These are phyloP conservation scores for Cichorium intybus DNA, from an alignment of 140 eudicot species.

Conservation along the genomic window DNA sequence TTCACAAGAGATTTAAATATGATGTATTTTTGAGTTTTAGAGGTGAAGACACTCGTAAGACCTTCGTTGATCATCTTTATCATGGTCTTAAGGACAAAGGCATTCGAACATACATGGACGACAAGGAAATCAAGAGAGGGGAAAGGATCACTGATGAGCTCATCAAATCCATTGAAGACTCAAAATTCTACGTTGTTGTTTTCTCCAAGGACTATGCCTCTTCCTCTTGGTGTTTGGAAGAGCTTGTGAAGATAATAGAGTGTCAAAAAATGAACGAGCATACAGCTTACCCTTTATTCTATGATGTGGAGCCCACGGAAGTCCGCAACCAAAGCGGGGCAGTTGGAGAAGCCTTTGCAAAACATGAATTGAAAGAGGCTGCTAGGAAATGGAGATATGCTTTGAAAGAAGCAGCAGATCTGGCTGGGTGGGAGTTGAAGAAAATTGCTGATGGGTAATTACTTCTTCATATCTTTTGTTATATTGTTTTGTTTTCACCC, in stretches of 20 bases:
- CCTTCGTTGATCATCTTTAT: slow-evolving; percentile 13
- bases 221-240: too few species aligned
- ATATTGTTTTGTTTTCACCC: too few species aligned
- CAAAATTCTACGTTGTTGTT: slow-evolving; percentile 14
- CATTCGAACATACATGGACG: slow-evolving; percentile 1
- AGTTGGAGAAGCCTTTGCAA: slow-evolving; percentile 15
- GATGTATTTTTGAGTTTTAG: too few species aligned
- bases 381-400: slow-evolving; percentile 13
- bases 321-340: slow-evolving; percentile 6
- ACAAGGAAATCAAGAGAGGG: background rate
- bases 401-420: slow-evolving; percentile 6
- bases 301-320: slow-evolving; percentile 13
- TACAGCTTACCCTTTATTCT: slow-evolving; percentile 8
- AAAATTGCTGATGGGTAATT: slow-evolving; percentile 5
- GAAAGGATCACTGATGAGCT: slow-evolving; percentile 13
- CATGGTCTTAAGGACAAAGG: background rate
- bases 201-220: slow-evolving; percentile 26
- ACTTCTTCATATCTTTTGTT: background rate
- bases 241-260: too few species aligned
- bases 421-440: slow-evolving; percentile 11
- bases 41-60: too few species aligned
- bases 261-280: background rate
- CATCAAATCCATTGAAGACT: background rate
- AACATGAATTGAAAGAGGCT: background rate
- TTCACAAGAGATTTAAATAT: too few species aligned